Percentiles rank a stretch among this genome's conserved stretches.
Evolutionary conservation across 495 filamentous ascomycete genomes (phyloP).

Genomic region (Cryomyces minteri): DNA sequence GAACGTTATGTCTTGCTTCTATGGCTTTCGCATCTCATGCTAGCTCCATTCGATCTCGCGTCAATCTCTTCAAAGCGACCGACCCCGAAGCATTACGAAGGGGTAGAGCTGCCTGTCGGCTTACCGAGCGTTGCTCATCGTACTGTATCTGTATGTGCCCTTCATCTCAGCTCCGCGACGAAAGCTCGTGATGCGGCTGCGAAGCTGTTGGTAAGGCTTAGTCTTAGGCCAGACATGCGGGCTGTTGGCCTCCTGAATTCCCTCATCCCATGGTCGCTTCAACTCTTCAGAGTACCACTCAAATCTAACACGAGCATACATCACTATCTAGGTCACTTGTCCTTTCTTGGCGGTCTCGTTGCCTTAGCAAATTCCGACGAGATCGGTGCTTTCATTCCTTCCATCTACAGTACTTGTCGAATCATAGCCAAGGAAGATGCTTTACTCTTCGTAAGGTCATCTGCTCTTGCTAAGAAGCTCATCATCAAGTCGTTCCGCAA

Average conservation of each 20-base stretch:
- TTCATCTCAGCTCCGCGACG: constrained; percentile 52
- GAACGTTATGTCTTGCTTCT: constrained; percentile 75
- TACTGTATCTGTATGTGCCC: constrained; percentile 49
- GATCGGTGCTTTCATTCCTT: constrained; percentile 28
- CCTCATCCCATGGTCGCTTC: constrained; percentile 49
- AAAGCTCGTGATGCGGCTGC: constrained; percentile 82
- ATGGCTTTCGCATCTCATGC: constrained; percentile 82
- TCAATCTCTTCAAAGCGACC: constrained; percentile 49
- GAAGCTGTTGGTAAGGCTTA: constrained; percentile 58
- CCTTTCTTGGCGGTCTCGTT: constrained; percentile 58
- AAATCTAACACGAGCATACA: constrained; percentile 25
- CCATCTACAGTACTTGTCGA: constrained; percentile 34
- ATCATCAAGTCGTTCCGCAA: constrained; percentile 69
- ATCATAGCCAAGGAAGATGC: constrained; percentile 23
- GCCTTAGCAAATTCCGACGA: constrained; percentile 33
- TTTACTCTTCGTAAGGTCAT: constrained; percentile 35
- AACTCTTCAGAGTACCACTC: constrained; percentile 25
- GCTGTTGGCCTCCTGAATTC: constrained; percentile 45
- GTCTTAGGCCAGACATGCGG: constrained; percentile 79
- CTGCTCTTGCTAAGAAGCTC: constrained; percentile 59
- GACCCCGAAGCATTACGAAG: background rate
- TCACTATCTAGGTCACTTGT: constrained; percentile 52
- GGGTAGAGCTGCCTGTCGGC: constrained; percentile 23
- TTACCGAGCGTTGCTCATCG: constrained; percentile 52
- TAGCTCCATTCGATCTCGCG: constrained; percentile 82